phyloP scores from a whole-genome alignment of 768 basidiomycete species.

The Psilocybe tampanensis region DNA sequence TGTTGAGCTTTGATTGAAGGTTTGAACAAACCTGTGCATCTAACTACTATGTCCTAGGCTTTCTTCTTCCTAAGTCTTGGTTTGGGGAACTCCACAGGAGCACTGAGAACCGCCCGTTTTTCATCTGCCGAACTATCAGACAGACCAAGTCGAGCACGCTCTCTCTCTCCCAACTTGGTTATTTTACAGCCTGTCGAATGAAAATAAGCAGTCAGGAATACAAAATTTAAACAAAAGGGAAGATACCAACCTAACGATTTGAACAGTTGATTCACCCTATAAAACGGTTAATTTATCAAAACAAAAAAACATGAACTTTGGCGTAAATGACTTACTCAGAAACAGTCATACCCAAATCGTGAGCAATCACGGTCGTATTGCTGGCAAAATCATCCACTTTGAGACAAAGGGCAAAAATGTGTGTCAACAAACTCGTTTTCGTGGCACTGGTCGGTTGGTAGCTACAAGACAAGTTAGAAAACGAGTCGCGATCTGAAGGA shows the following conservation, averaged over 20 bases:
- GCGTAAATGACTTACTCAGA: constrained; percentile 54
- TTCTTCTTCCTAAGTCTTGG: constrained; percentile 43
- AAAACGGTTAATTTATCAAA: background rate
- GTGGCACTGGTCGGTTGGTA: constrained; percentile 67
- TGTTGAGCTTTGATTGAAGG: too few species aligned
- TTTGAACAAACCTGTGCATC: background rate
- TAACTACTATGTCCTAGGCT: background rate
- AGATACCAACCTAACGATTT: constrained; percentile 62
- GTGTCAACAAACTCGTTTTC: constrained; percentile 71
- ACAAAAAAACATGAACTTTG: too few species aligned
- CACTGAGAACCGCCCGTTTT: constrained; percentile 73
- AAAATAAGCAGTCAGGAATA: constrained; percentile 3
- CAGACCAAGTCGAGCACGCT: constrained; percentile 72
- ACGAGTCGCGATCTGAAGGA: background rate
- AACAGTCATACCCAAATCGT: constrained; percentile 69
- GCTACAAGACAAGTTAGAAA: constrained; percentile 23
- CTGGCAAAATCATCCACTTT: constrained; percentile 77
- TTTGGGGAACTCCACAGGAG: constrained; percentile 85
- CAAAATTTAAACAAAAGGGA: background rate
- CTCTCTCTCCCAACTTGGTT: constrained; percentile 52
- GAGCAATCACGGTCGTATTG: constrained; percentile 67
- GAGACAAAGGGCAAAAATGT: constrained; percentile 82
- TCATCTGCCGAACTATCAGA: constrained; percentile 60
- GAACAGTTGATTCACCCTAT: constrained; percentile 66
- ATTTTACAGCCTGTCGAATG: constrained; percentile 68